phyloP scores from a whole-genome alignment of 2,329 filamentous ascomycete genomes.

The Fusarium sp. region DNA sequence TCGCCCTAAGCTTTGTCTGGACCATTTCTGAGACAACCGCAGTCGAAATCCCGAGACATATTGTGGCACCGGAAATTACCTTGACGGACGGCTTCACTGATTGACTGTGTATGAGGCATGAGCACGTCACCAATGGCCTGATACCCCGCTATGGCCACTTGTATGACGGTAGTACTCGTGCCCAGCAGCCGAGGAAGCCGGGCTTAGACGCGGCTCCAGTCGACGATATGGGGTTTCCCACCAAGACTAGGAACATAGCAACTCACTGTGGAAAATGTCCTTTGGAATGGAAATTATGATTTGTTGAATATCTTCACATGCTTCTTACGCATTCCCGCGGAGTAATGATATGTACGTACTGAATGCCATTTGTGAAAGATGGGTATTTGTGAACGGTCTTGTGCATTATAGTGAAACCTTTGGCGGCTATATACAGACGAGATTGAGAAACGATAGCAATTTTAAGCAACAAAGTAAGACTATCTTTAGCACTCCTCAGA shows the following conservation, averaged over 20 bases:
- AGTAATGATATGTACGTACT: too few relatives aligned
- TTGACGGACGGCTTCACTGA: too few relatives aligned
- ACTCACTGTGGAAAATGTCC: background rate
- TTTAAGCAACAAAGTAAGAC: background rate
- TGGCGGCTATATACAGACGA: too few relatives aligned
- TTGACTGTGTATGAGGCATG: too few relatives aligned
- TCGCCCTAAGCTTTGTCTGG: too few relatives aligned
- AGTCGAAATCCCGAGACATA: background rate
- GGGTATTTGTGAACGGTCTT: background rate
- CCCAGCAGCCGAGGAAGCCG: background rate
- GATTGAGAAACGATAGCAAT: background rate
- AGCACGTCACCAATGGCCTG: background rate
- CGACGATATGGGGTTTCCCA: background rate
- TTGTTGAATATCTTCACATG: rapidly evolving
- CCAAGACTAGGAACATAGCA: background rate
- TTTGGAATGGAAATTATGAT: background rate
- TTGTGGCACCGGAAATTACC: background rate
- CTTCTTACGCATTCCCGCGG: background rate
- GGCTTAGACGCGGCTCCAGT: too few relatives aligned
- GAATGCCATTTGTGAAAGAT: too few relatives aligned
- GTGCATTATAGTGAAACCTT: background rate
- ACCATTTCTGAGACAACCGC: background rate
- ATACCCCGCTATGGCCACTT: background rate
- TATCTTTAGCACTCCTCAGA: too few relatives aligned
- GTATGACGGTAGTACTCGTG: background rate